These are phyloP conservation scores for Sugiyamaella sp. DNA, from an alignment of 1,139 yeast species.

Conservation along the genomic window DNA sequence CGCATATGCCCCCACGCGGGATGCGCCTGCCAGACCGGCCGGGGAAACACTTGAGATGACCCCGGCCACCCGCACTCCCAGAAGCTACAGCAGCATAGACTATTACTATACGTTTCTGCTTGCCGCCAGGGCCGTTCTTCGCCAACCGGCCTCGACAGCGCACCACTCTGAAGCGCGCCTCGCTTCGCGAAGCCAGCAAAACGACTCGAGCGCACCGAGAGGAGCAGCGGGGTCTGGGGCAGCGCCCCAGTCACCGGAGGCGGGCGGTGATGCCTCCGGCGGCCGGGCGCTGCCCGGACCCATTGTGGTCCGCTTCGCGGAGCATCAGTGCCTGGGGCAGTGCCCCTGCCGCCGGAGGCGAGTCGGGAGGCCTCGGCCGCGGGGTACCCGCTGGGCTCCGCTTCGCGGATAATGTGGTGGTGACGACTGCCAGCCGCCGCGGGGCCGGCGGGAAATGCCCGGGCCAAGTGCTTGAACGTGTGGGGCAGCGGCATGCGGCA, in stretches of 20 bases:
- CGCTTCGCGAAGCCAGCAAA: neutral
- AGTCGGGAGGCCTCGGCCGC: neutral
- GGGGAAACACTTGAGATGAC: neutral
- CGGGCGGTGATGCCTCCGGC: neutral
- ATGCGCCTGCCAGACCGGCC: neutral
- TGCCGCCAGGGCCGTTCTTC: no score
- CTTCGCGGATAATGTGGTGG: neutral
- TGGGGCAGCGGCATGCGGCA: no score
- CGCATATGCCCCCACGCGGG: neutral
- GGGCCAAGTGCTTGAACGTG: no score
- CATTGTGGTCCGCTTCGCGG: no score
- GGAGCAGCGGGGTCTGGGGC: neutral
- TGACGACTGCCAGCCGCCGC: no score
- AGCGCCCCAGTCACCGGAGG: neutral
- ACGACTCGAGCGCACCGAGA: neutral
- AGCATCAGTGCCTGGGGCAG: neutral
- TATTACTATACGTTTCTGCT: no score
- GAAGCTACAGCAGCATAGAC: no score
- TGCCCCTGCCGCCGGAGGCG: neutral
- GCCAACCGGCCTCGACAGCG: neutral
- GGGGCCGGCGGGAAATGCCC: no score
- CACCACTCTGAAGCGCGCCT: no score
- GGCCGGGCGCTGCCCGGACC: no score
- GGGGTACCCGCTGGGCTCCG: neutral
- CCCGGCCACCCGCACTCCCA: neutral